Evolutionary conservation across 208 protist species (phyloP), one percentile per base, ranked within the genome.

Genomic region (Acanthamoeba healyi): DNA sequence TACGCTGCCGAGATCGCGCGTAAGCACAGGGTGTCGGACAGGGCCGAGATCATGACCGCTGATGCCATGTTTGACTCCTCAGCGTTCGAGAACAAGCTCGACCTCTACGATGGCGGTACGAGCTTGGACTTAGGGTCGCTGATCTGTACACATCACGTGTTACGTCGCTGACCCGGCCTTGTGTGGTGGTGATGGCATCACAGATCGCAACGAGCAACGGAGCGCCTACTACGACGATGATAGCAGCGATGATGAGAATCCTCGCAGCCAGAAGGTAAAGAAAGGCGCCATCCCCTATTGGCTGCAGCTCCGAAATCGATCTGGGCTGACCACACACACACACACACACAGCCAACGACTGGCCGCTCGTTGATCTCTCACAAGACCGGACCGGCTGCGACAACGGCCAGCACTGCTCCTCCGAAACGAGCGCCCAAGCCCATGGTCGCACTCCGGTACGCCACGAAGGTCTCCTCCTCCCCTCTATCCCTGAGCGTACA

Each of bases 11-110:
- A 82, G 72, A 51, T 82, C 24, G 72, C 72, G 72, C 72, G 72
- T 22, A 82, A 82, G 42, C 72, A 82, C 40, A 5, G 34, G 19
- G 40, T 82, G 19, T 40, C 12, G 7, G 72, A 82, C 42, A 32
- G 38, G 1, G 42, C 24, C 24, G 72, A 82, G 42, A 51, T 82
- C 24, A 82, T 82, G 72, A 51, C 72, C 6, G 72, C 40, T 24
- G 42, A 82, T 24, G 29, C 34, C 72, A 82, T 82, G 72, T 82
- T 82, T 38, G 72, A 82, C 42, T 82, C 72, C 17, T 82, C 72
- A 14, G 72, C 72, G 12, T 82, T 82, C 38, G 72, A 82, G 38
- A 29, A 82, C 34, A 44, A 51, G 72, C 72, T 82, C 10, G 40
- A 29, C 42, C 72, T 61, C 24, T 61, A 61, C 24, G 54, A 61